These are phyloP conservation scores for Citrullus mucosospermus DNA, from an alignment of 306 rosid species.

Conservation along the genomic window DNA sequence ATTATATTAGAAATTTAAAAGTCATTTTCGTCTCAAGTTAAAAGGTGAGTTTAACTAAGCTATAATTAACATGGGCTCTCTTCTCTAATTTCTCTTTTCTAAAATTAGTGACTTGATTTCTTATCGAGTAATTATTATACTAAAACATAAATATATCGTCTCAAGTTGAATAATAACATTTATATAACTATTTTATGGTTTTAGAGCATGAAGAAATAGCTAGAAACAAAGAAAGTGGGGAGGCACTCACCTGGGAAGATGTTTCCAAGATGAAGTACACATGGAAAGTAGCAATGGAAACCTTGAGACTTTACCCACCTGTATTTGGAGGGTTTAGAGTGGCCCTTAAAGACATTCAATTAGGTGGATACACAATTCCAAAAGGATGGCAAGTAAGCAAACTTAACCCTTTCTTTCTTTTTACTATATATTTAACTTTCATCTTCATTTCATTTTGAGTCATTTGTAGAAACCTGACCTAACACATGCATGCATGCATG, in stretches of 20 bases:
- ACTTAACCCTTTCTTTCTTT: neutral
- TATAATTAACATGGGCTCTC: too few species aligned
- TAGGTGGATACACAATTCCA: constrained; percentile 49
- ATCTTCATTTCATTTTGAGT: too few species aligned
- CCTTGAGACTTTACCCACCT: constrained; percentile 55
- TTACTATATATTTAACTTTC: neutral
- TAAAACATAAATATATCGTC: too few species aligned
- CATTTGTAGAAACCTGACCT: too few species aligned
- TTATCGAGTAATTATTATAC: too few species aligned
- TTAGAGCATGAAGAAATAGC: constrained; percentile 64
- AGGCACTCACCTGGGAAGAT: constrained; percentile 63
- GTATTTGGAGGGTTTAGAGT: constrained; percentile 45
- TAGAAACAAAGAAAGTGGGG: constrained; percentile 35
- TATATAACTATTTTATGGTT: too few species aligned
- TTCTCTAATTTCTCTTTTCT: too few species aligned
- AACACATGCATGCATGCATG: too few species aligned
- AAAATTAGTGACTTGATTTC: too few species aligned
- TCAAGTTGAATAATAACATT: neutral
- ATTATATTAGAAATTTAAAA: neutral
- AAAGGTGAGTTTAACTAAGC: too few species aligned
- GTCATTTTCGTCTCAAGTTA: too few species aligned
- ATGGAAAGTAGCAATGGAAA: constrained; percentile 70
- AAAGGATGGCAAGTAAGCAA: constrained; percentile 81
- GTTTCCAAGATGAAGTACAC: constrained; percentile 75
- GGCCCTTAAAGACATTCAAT: constrained; percentile 44